Conservation (phyloP, 2,329 filamentous ascomycete species). For the Trichophyton equinum region DNA sequence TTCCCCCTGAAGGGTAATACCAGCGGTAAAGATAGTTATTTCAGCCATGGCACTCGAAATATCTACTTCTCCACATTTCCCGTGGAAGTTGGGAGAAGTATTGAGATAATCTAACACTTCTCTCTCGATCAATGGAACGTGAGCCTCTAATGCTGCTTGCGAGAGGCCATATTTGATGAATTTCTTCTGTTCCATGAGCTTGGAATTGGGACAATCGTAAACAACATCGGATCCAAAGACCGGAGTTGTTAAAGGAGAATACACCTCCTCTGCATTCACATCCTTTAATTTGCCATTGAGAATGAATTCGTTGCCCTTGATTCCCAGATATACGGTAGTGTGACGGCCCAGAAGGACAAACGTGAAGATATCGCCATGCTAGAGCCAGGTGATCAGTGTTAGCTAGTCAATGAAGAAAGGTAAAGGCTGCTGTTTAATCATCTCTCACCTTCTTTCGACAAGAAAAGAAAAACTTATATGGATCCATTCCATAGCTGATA, state of each 20-base stretch:
- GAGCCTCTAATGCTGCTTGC: conserved; percentile 48
- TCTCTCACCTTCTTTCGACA: conserved; percentile 56
- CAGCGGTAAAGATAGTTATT: conserved; percentile 65
- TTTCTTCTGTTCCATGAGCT: conserved; percentile 94
- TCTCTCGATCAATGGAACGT: conserved; percentile 64
- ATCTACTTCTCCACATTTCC: conserved; percentile 48
- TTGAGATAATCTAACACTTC: conserved; percentile 55
- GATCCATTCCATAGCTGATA: conserved; percentile 39
- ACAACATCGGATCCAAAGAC: conserved; percentile 76
- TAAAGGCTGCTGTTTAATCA: too few species aligned
- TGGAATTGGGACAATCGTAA: conserved; percentile 82
- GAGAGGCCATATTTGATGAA: conserved; percentile 56
- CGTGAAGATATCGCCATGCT: conserved; percentile 85
- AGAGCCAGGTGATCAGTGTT: conserved; percentile 10
- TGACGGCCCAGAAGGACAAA: conserved; percentile 79
- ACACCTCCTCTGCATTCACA: conserved; percentile 82
- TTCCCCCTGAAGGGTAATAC: conserved; percentile 25
- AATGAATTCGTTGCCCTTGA: conserved; percentile 80
- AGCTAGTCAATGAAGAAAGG: too few species aligned
- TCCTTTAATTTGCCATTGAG: conserved; percentile 85
- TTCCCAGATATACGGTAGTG: conserved; percentile 73
- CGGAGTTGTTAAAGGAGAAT: conserved; percentile 58
- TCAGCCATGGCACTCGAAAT: conserved; percentile 57
- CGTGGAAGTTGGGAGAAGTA: conserved; percentile 45
- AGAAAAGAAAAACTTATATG: conserved; percentile 67